phyloP scores from a whole-genome alignment of 2,329 filamentous ascomycete species.

The Colletotrichum costaricense region DNA sequence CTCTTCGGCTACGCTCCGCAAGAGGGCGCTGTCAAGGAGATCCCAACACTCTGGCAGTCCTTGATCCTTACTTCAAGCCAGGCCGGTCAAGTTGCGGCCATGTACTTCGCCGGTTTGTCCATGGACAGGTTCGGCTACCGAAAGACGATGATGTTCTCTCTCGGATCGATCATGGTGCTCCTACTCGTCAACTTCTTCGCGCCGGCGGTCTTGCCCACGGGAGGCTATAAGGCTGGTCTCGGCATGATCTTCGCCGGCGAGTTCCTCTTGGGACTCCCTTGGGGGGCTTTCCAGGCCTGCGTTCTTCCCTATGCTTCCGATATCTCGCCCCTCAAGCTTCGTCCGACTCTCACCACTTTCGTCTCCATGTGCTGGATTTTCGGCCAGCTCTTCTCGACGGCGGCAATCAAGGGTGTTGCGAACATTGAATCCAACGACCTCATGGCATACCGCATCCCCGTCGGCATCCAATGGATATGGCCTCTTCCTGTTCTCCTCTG shows the following conservation, averaged over 20 bases:
- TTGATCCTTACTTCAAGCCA: conserved; percentile 34
- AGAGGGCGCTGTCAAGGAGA: conserved; percentile 45
- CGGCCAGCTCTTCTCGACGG: conserved; percentile 50
- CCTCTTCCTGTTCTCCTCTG: conserved; percentile 47
- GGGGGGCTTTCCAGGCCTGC: conserved; percentile 47
- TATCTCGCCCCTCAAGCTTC: conserved; percentile 44
- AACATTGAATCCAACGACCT: conserved; percentile 33
- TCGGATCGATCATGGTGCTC: conserved; percentile 11
- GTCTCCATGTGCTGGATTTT: conserved; percentile 54
- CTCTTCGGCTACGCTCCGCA: conserved; percentile 41
- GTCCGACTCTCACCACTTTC: conserved; percentile 50
- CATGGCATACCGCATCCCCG: conserved; percentile 52
- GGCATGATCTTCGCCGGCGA: conserved; percentile 46
- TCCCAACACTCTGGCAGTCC: conserved; percentile 55
- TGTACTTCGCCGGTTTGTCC: conserved; percentile 15
- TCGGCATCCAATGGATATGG: conserved; percentile 52
- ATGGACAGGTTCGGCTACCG: conserved; percentile 24
- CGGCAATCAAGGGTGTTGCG: conserved; percentile 46
- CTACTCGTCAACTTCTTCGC: conserved; percentile 30
- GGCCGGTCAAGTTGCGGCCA: conserved; percentile 16
- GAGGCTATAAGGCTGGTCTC: conserved; percentile 45
- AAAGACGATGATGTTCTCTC: conserved; percentile 22
- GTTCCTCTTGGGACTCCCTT: conserved; percentile 50
- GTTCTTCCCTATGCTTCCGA: conserved; percentile 52
- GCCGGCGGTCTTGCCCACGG: conserved; percentile 47